Base-by-base conservation (phyloP, 176 grass and related monocot genomes). In the Hordeum vulgare region DNA sequence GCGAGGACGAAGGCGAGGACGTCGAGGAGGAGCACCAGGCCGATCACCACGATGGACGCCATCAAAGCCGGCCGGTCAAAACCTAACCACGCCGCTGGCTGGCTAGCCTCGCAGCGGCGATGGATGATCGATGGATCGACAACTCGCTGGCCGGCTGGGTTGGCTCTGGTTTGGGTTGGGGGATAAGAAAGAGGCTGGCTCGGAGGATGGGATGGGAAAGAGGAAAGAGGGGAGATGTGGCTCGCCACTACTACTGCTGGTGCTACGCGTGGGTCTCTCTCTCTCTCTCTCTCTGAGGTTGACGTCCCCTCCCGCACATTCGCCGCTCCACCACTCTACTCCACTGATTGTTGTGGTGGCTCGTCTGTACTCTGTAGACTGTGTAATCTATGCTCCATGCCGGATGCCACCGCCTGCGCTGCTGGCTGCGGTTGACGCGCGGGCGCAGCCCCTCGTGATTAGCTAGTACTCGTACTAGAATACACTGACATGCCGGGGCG, bases 1-100 rank as follows among this genome's bases (percentile, higher is more conserved):
- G 95, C 92, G 76, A 97, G 92, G 56, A 84, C 88, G 85, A 97
- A 97, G 81, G 95, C 95, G 74, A 92, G 27, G n/a, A 94, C 15
- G 82, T 97, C 92, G 73, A 97, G 0, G 88, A 81, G 4, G 74
- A 90, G 53, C 24, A 97, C 68, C 47, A 77, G 54, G 49, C 37
- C 9, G 76, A 92, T 11, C 39, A 94, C 2, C 51, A 86, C 83
- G 31, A 80, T 51, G 66, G 85, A 88, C 64, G 83, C 86, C 92
- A 94, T 94, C 61, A 24, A 15, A 11, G 3, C 20, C 10, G 23
- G 5, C 8, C 35, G 5, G 17, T 49, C 45, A 49, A 45, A 14
- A 1, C 12, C 12, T 14, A 1, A 45, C 14, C 42, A 45, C 42
- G 42, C 42, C 42, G 42, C 42, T 14, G 42, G 11, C 4, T 1